A percentile compares a stretch with the other conserved stretches of the same genome.
Conservation (phyloP, 208 protist genomes). For the Angomonas ambiguus region DNA sequence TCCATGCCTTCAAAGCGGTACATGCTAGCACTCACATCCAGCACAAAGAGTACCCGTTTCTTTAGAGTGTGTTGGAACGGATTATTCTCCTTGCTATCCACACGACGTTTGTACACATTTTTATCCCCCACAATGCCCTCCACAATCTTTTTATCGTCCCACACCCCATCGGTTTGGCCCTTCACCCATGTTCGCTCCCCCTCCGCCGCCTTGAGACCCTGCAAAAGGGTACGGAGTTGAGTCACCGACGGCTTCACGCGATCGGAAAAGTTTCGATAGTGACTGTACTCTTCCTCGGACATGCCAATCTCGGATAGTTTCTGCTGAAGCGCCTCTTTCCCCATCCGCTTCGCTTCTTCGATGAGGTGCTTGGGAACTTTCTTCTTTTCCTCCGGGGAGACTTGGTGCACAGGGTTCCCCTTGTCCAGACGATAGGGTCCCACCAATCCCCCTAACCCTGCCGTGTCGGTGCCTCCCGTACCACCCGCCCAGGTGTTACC, state of each 20-base stretch:
- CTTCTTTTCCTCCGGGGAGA: slow-evolving; percentile 83
- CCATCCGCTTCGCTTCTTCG: slow-evolving; percentile 75
- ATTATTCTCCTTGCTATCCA: slow-evolving; percentile 64
- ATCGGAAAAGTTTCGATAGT: slow-evolving; percentile 59
- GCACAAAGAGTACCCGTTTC: slow-evolving; percentile 89
- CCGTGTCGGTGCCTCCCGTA: slow-evolving; percentile 83
- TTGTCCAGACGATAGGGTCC: slow-evolving; percentile 90
- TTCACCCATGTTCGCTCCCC: slow-evolving; percentile 85
- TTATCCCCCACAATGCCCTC: slow-evolving; percentile 90
- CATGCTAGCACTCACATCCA: slow-evolving; percentile 92
- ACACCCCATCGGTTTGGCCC: slow-evolving; percentile 85
- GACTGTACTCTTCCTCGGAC: slow-evolving; percentile 52
- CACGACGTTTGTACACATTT: slow-evolving; percentile 89
- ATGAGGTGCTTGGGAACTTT: slow-evolving; percentile 76
- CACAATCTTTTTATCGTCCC: slow-evolving; percentile 90
- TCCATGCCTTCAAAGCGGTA: slow-evolving; percentile 93
- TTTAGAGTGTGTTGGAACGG: slow-evolving; percentile 59
- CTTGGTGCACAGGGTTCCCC: slow-evolving; percentile 80
- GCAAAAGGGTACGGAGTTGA: slow-evolving; percentile 65
- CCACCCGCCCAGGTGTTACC: slow-evolving; percentile 92
- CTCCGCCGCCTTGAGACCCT: slow-evolving; percentile 74
- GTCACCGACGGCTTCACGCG: slow-evolving; percentile 51
- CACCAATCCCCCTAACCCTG: slow-evolving; percentile 77
- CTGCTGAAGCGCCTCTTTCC: slow-evolving; percentile 62
- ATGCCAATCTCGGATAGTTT: slow-evolving; percentile 74